Evolutionary conservation across 805 yeast species (phyloP).

Genomic region (Metschnikowia henanensis): DNA sequence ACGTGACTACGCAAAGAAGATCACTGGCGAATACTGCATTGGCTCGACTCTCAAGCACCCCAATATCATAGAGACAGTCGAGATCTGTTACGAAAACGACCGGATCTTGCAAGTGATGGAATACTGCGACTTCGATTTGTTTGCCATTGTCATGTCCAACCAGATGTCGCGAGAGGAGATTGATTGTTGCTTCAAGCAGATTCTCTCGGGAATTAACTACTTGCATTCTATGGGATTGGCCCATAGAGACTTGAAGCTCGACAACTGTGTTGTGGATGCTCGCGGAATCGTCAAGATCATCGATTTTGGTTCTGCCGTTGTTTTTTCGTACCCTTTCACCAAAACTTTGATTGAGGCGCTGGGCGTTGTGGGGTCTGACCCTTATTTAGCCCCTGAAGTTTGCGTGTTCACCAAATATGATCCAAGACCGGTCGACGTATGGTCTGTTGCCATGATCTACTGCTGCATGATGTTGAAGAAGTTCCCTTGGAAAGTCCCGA

Average conservation of each 20-base stretch:
- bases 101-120: constrained; percentile 91
- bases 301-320: constrained; percentile 93
- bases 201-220: constrained; percentile 77
- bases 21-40: constrained; percentile 92
- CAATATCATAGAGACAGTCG: constrained; percentile 87
- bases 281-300: constrained; percentile 87
- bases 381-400: constrained; percentile 91
- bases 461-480: constrained; percentile 90
- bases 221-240: constrained; percentile 85
- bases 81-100: constrained; percentile 85
- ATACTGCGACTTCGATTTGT: constrained; percentile 88
- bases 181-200: constrained; percentile 87
- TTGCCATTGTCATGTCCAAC: constrained; percentile 93
- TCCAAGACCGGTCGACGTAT: constrained; percentile 90
- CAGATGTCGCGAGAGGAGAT: constrained; percentile 80
- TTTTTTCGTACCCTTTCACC: constrained; percentile 83
- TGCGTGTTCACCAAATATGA: constrained; percentile 80
- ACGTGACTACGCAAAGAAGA: constrained; percentile 87
- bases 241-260: constrained; percentile 88
- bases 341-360: constrained; percentile 71
- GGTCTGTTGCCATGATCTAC: constrained; percentile 90
- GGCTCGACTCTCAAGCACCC: constrained; percentile 90
- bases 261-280: constrained; percentile 83
- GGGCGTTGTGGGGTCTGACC: constrained; percentile 87
- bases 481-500: constrained; percentile 95